Conservation (phyloP, 768 basidiomycete genomes). For the Tricholoma sp. region DNA sequence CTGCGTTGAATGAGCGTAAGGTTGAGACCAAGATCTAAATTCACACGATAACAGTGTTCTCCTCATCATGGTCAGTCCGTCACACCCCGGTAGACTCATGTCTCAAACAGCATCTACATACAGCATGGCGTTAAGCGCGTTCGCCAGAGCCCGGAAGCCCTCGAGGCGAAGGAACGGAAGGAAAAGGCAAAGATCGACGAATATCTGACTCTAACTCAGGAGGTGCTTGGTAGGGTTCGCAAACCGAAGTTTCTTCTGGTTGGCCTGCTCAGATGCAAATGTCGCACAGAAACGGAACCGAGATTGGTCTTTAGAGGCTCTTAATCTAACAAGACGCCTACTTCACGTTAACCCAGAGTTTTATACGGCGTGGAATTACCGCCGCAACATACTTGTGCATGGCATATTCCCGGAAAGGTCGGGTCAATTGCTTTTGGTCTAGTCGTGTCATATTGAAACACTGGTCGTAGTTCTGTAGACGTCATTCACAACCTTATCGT, state of each 20-base stretch:
- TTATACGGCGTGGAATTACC: slow-evolving; percentile 95
- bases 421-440: slow-evolving; percentile 7
- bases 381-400: slow-evolving; percentile 70
- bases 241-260: background rate
- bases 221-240: slow-evolving; percentile 62
- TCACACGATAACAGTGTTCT: slow-evolving; percentile 5
- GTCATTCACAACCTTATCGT: slow-evolving; percentile 60
- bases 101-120: background rate
- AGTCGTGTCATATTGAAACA: background rate
- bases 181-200: slow-evolving; percentile 75
- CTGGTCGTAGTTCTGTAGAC: slow-evolving; percentile 46
- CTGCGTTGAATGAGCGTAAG: background rate
- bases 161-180: slow-evolving; percentile 62
- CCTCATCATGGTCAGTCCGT: slow-evolving; percentile 7
- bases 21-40: background rate
- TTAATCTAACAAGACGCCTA: slow-evolving; percentile 70
- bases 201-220: slow-evolving; percentile 61
- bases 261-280: slow-evolving; percentile 8
- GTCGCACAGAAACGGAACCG: slow-evolving; percentile 54
- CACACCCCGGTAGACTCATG: background rate
- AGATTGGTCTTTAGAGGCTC: slow-evolving; percentile 71
- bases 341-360: slow-evolving; percentile 91
- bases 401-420: slow-evolving; percentile 70
- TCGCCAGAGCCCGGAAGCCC: slow-evolving; percentile 50
- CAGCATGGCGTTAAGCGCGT: slow-evolving; percentile 72